Conservation (phyloP, 1,284 basidiomycete genomes). For the Mycosarcoma mackinlayi region DNA sequence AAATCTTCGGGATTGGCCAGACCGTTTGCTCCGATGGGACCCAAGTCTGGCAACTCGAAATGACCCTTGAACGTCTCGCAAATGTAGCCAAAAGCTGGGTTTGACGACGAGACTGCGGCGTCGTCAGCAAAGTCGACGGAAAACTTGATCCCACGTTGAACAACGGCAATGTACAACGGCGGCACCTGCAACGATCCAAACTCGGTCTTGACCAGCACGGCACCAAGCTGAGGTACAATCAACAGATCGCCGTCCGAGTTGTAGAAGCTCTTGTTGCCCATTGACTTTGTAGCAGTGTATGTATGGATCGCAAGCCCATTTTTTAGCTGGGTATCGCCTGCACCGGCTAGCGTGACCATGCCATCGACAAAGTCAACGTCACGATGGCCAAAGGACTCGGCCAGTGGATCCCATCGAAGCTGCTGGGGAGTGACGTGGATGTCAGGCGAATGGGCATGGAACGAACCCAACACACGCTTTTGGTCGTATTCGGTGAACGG, state of each 20-base stretch:
- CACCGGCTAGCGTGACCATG: constrained; percentile 76
- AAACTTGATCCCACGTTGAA: constrained; percentile 77
- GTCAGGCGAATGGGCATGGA: constrained; percentile 69
- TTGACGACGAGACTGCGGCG: constrained; percentile 66
- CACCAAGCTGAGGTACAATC: constrained; percentile 76
- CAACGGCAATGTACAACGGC: constrained; percentile 75
- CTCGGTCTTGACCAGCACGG: constrained; percentile 78
- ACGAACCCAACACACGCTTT: constrained; percentile 71
- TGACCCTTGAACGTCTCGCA: constrained; percentile 73
- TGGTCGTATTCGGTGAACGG: constrained; percentile 75
- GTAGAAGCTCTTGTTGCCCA: constrained; percentile 76
- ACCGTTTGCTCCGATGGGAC: constrained; percentile 74
- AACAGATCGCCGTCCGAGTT: constrained; percentile 79
- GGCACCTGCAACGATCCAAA: constrained; percentile 77
- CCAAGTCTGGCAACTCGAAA: constrained; percentile 76
- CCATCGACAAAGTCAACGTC: constrained; percentile 75
- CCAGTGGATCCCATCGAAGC: constrained; percentile 75
- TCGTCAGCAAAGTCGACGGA: constrained; percentile 69
- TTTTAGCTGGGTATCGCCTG: constrained; percentile 74
- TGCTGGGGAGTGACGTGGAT: constrained; percentile 77
- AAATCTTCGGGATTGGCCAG: constrained; percentile 73
- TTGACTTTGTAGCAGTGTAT: constrained; percentile 75
- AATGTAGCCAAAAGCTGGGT: constrained; percentile 68
- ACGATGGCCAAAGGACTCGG: constrained; percentile 55
- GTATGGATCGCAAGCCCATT: constrained; percentile 72